Base-by-base conservation (phyloP, 495 filamentous ascomycete species). In the Clavariopsis aquatica region DNA sequence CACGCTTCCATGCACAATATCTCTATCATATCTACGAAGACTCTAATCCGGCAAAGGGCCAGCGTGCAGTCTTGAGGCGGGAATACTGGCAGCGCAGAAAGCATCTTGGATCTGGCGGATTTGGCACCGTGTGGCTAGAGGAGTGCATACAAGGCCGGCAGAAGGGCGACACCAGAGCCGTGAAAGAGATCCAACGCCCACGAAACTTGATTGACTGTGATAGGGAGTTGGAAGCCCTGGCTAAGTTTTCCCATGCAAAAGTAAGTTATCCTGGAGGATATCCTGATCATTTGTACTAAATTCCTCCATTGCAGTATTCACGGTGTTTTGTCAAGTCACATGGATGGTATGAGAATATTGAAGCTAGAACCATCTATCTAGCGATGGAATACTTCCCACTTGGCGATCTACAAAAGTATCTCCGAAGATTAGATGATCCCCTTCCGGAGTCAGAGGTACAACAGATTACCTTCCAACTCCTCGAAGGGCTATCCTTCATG, bases 401-500 rank as follows among this genome's bases (percentile, higher is more conserved):
- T 38, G 77, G 78, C 0, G 72, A 78, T 41, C 57, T 80, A 34
- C 57, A 73, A 34, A 62, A 28, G 23, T 73, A 77, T 47, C 54
- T 78, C 7, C 20, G 47, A 10, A 29, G 28, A 8, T 24, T n/a
- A 9, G 3, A 8, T 5, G 49, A 57, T 15, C 38, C 38, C 0
- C 36, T 81, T 0, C 71, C 76, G 22, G 80, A 81, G 56, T 10
- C 19, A 15, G 74, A 83, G 26, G 78, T 67, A 8, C 60, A 74
- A 43, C 52, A 72, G 4, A 77, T 83, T 17, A 55, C 71, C 0
- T 66, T 53, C 4, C 81, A 84, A 60, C 47, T 83, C 2, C 65
- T 82, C 0, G 77, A 80, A 47, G 81, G 76, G 0, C 65, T 83
- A 10, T 31, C 54, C 4, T 70, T 78, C 29, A 81, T 84, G 78